Percentiles rank a stretch among this genome's conserved stretches.
Conservation (phyloP, 2,329 filamentous ascomycete genomes). For the Fusarium sp. region DNA sequence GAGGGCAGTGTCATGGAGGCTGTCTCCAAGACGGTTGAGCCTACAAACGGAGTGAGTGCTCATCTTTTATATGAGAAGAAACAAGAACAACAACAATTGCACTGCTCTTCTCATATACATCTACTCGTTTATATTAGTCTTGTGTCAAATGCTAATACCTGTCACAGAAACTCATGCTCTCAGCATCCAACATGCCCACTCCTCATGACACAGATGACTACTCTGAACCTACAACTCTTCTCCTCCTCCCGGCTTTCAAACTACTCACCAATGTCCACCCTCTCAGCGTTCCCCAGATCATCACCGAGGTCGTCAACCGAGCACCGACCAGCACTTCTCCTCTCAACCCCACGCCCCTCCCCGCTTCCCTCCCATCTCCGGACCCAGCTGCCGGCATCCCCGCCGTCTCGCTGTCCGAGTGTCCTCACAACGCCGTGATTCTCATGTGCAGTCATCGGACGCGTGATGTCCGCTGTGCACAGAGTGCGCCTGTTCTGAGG, state of each 20-base stretch:
- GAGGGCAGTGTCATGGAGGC: constrained; percentile 88
- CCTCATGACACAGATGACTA: constrained; percentile 76
- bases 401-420: constrained; percentile 63
- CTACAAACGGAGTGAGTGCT: constrained; percentile 76
- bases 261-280: constrained; percentile 89
- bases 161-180: constrained; percentile 84
- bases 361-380: constrained; percentile 51
- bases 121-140: not conserved
- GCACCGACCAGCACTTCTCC: constrained; percentile 82
- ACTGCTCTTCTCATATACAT: not conserved
- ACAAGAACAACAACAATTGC: too few species aligned
- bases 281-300: constrained; percentile 77
- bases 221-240: constrained; percentile 80
- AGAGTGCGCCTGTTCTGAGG: constrained; percentile 90
- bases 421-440: constrained; percentile 88
- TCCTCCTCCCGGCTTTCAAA: constrained; percentile 88
- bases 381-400: constrained; percentile 50
- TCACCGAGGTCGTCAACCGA: constrained; percentile 77
- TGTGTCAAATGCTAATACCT: constrained; percentile 2
- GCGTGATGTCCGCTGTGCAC: constrained; percentile 94
- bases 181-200: constrained; percentile 90
- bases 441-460: constrained; percentile 95
- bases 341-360: constrained; percentile 61
- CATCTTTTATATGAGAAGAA: not conserved
- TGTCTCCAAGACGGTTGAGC: constrained; percentile 70